Percentiles rank a stretch among this genome's conserved stretches.
Evolutionary conservation across 345 rosid genomes (phyloP).

Genomic region (Cardamine chenopodiifolia): DNA sequence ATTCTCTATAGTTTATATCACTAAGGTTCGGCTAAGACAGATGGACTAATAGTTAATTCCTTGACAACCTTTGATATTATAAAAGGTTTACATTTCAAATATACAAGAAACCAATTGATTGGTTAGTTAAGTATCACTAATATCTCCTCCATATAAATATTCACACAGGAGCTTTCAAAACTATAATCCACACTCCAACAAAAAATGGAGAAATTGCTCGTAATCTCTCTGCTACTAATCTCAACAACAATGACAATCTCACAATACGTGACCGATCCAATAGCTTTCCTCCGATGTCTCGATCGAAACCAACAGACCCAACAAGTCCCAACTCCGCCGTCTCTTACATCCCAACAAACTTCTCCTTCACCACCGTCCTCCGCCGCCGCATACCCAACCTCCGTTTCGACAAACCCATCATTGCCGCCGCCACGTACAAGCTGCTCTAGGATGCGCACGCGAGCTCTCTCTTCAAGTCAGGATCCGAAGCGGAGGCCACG

Average conservation of each 20-base stretch:
- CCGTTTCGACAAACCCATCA: slow-evolving; percentile 44
- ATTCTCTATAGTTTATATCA: neutral
- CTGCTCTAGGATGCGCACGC: too few relatives aligned
- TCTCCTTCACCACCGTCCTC: slow-evolving; percentile 43
- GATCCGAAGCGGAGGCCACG: too few relatives aligned
- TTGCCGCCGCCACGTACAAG: slow-evolving; percentile 35
- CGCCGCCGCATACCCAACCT: slow-evolving; percentile 46
- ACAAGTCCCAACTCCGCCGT: slow-evolving; percentile 26
- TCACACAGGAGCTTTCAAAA: neutral
- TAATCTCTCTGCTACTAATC: slow-evolving; percentile 16
- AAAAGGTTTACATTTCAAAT: neutral
- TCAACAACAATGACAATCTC: slow-evolving; percentile 27
- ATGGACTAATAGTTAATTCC: neutral
- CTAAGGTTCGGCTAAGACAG: slow-evolving; percentile 12
- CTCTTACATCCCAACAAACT: slow-evolving; percentile 33
- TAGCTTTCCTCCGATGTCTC: slow-evolving; percentile 35
- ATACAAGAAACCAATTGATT: neutral
- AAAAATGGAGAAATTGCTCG: neutral
- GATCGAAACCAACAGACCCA: too few relatives aligned
- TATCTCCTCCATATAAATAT: slow-evolving; percentile 9
- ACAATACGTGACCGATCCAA: slow-evolving; percentile 27
- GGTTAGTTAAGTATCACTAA: neutral
- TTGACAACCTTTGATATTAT: neutral
- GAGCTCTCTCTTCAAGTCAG: slow-evolving; percentile 43
- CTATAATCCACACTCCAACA: neutral